Percentiles rank a stretch among this genome's conserved stretches.
These are phyloP conservation scores for Dipsacomyces acuminosporus DNA, from an alignment of 371 early-diverging fungal genomes.

Conservation along the genomic window DNA sequence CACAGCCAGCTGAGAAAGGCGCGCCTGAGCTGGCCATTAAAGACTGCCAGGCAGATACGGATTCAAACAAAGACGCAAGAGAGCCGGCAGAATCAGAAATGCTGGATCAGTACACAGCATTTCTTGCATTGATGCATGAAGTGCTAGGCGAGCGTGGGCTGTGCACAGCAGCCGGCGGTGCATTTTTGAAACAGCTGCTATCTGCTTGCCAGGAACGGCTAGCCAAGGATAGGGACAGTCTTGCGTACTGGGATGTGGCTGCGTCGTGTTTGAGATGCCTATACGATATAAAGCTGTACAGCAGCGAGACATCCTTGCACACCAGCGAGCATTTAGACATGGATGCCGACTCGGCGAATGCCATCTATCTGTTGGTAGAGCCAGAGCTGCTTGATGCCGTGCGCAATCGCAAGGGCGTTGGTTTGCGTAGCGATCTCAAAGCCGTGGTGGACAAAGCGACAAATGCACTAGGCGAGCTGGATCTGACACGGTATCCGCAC, in stretches of 20 bases:
- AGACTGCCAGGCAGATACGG: neutral
- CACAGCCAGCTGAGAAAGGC: too few relatives aligned
- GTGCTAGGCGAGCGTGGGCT: slow-evolving; percentile 38
- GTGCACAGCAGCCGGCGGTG: slow-evolving; percentile 33
- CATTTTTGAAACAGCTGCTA: slow-evolving; percentile 18
- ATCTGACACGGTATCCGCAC: slow-evolving; percentile 21
- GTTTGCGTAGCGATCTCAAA: slow-evolving; percentile 37
- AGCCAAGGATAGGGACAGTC: neutral
- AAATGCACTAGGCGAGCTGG: slow-evolving; percentile 18
- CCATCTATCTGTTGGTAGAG: slow-evolving; percentile 25
- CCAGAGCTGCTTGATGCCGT: slow-evolving; percentile 18
- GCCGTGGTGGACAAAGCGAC: slow-evolving; percentile 25
- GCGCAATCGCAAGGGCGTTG: slow-evolving; percentile 22
- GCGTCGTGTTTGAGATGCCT: slow-evolving; percentile 31
- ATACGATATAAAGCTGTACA: slow-evolving; percentile 33
- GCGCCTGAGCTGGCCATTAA: too few relatives aligned
- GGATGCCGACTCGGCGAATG: slow-evolving; percentile 22
- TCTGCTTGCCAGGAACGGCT: slow-evolving; percentile 2
- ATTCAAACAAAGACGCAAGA: too few relatives aligned
- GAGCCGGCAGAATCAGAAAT: neutral
- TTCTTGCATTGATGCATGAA: slow-evolving; percentile 8
- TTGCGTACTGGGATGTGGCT: slow-evolving; percentile 12
- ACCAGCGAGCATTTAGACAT: slow-evolving; percentile 24
- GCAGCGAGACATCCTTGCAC: slow-evolving; percentile 11
- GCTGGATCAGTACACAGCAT: slow-evolving; percentile 1